A percentile compares a stretch with the other conserved stretches of the same genome.
phyloP scores from a whole-genome alignment of 371 early-diverging fungal genomes.

The Mortierella sp. region DNA sequence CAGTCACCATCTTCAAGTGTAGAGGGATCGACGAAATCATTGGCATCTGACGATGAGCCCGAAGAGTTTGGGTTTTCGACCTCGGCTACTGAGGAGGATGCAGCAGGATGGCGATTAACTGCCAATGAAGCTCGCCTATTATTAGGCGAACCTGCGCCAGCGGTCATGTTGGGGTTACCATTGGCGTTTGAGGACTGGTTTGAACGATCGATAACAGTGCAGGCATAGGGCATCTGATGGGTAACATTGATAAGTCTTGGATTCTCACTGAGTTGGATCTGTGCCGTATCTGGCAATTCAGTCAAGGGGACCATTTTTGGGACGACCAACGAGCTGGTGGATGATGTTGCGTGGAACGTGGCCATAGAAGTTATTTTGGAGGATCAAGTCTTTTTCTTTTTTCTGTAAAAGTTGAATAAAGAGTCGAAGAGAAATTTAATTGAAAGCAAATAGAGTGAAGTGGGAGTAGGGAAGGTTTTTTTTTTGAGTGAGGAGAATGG shows the following conservation, averaged over 20 bases:
- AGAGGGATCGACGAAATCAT: background rate
- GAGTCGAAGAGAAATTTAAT: background rate
- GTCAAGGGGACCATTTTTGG: conserved; percentile 46
- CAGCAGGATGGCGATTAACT: conserved; percentile 33
- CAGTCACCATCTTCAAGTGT: conserved; percentile 39
- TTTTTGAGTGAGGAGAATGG: background rate
- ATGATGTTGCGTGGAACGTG: conserved; percentile 38
- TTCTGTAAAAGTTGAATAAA: background rate
- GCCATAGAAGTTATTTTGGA: conserved; percentile 27
- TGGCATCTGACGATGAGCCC: background rate
- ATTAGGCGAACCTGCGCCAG: conserved; percentile 16
- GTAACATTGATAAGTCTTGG: conserved; percentile 72
- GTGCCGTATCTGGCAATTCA: conserved; percentile 51
- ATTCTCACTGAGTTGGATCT: conserved; percentile 40
- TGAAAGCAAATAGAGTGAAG: background rate
- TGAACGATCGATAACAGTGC: conserved; percentile 57
- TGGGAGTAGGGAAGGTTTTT: too few species aligned
- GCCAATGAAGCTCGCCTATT: conserved; percentile 46
- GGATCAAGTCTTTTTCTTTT: background rate
- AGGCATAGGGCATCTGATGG: conserved; percentile 72
- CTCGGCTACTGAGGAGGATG: conserved; percentile 17
- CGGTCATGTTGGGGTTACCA: background rate
- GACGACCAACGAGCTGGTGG: conserved; percentile 26
- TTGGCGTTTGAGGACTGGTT: background rate
- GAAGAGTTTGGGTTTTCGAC: background rate